Evolutionary conservation across 1,139 yeast genomes (phyloP).

Genomic region (Saccharomyces uvarum): DNA sequence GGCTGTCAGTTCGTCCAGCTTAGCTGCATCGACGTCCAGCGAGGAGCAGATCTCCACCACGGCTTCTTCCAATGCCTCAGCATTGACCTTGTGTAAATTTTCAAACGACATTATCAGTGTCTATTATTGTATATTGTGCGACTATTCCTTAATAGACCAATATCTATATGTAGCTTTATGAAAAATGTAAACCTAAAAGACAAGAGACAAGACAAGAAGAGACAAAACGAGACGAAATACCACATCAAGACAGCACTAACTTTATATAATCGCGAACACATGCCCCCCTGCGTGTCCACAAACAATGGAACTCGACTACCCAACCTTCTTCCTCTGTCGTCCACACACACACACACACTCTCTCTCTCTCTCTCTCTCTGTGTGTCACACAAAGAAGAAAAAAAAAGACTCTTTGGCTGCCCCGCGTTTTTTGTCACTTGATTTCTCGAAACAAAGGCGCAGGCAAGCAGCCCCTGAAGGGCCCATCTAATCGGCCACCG

Average conservation of each 20-base stretch:
- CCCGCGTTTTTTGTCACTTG: conserved; percentile 1
- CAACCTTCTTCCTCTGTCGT: conserved; percentile 1
- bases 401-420: background rate
- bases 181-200: background rate
- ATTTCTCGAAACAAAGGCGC: background rate
- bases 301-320: background rate
- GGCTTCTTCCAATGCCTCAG: conserved; percentile 23
- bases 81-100: conserved; percentile 22
- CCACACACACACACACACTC: conserved; percentile 1
- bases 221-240: background rate
- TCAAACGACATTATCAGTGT: conserved; percentile 25
- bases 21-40: conserved; percentile 48
- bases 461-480: background rate
- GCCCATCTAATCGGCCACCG: background rate
- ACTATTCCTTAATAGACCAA: background rate
- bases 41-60: conserved; percentile 48
- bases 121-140: background rate
- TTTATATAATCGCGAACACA: background rate
- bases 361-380: conserved; percentile 4
- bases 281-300: background rate
- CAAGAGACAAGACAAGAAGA: background rate
- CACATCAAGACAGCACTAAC: background rate
- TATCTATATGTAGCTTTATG: background rate
- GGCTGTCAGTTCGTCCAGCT: conserved; percentile 51
- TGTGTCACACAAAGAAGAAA: background rate